Conservation (phyloP, 2,329 filamentous ascomycete species). For the Aspergillus felis region DNA sequence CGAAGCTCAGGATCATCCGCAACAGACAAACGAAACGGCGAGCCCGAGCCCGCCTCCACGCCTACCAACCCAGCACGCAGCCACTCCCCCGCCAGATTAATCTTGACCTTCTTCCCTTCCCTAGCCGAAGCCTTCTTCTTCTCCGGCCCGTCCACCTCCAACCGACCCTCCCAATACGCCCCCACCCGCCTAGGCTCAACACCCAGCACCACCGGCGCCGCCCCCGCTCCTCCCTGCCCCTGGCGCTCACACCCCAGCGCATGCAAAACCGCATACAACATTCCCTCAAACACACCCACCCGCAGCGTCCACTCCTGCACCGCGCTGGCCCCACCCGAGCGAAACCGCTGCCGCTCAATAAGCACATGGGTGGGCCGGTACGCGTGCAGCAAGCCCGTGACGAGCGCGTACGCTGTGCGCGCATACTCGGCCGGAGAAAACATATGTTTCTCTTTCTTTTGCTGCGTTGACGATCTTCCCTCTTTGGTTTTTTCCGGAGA, state of each 20-base stretch:
- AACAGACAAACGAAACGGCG: slow-evolving; percentile 10
- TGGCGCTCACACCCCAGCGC: slow-evolving; percentile 48
- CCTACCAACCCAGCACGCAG: slow-evolving; percentile 24
- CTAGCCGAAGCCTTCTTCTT: slow-evolving; percentile 6
- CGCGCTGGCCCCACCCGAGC: slow-evolving; percentile 59
- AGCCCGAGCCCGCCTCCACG: not conserved
- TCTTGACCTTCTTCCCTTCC: slow-evolving; percentile 53
- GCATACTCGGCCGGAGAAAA: slow-evolving; percentile 56
- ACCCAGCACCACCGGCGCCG: slow-evolving; percentile 5
- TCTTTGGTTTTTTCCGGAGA: not conserved
- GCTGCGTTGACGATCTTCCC: not conserved
- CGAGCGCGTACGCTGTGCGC: slow-evolving; percentile 52
- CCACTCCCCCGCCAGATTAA: slow-evolving; percentile 59
- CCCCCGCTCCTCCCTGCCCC: not conserved
- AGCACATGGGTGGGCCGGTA: slow-evolving; percentile 65
- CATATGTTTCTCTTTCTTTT: slow-evolving; percentile 16
- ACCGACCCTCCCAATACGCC: slow-evolving; percentile 47
- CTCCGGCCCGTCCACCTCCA: slow-evolving; percentile 19
- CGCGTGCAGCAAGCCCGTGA: slow-evolving; percentile 46
- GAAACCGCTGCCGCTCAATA: slow-evolving; percentile 64
- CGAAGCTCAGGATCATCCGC: slow-evolving; percentile 14
- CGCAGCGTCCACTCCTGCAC: slow-evolving; percentile 79
- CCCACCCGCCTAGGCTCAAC: slow-evolving; percentile 15
- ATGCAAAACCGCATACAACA: slow-evolving; percentile 68
- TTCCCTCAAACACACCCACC: slow-evolving; percentile 77